Base-by-base conservation (phyloP, 306 rosid species). In the Purshia tridentata region DNA sequence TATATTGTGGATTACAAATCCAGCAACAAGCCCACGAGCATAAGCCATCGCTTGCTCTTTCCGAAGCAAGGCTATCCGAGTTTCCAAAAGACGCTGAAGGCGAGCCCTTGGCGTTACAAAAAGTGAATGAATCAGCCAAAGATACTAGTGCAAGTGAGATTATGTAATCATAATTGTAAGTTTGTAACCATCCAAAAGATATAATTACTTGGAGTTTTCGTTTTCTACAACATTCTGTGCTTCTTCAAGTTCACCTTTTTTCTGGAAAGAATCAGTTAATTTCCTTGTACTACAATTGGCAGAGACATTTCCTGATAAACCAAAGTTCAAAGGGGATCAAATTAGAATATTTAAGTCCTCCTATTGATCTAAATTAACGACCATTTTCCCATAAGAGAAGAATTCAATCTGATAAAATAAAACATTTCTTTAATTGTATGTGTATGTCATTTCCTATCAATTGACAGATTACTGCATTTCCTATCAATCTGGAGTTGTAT, bases 31-130 rank as follows among this genome's bases (percentile, higher is more conserved):
- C 65, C 87, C 87, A 18, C 93, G 87, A 15, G 91, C 82, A 84
- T 84, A 88, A 35, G 91, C 93, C 93, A 88, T 88, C 15, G 89
- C 93, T 75, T 88, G 93, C 77, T 86, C 91, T 80, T 84, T 86
- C 76, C 76, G 74, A 8, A 88, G 88, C 49, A 84, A 72, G 9
- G 82, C 88, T 41, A 78, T 77, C 45, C 89, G 85, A 51, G 89
- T 80, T 56, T 81, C 89, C 60, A 86, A 64, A 53, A 88, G 49
- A 16, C 86, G 86, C 56, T 84, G 93, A 76, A 88, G 84, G 39
- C 79, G 77, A 70, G 81, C 69, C 86, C 90, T 88, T 16, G 55
- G 5, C 48, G 76, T 57, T 55, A 69, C 11, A 76, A 14, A 35
- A 64, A n/a, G 46, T 45, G 72, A 80, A 57, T 70, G 5, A 20